Percentiles rank a stretch among this genome's conserved stretches.
These are phyloP conservation scores for Ramularia endophylla DNA, from an alignment of 2,329 filamentous ascomycete species.

Conservation along the genomic window DNA sequence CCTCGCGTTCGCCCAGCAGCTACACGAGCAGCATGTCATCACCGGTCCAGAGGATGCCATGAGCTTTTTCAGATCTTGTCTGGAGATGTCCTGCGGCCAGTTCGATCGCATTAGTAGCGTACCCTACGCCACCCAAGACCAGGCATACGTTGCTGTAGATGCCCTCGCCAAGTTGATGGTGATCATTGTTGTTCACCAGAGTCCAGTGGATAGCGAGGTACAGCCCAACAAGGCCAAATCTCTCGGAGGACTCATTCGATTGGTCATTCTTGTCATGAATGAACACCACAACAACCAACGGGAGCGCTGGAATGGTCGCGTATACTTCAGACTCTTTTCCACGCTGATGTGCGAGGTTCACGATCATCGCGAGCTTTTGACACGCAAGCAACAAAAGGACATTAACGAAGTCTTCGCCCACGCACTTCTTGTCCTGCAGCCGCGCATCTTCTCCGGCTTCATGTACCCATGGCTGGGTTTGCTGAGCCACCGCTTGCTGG, in stretches of 20 bases:
- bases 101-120: slow-evolving; percentile 66
- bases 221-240: slow-evolving; percentile 61
- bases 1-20: slow-evolving; percentile 73
- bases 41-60: slow-evolving; percentile 69
- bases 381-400: slow-evolving; percentile 39
- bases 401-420: slow-evolving; percentile 67
- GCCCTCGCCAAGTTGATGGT: slow-evolving; percentile 75
- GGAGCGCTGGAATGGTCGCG: slow-evolving; percentile 77
- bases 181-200: slow-evolving; percentile 66
- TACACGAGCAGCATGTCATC: slow-evolving; percentile 69
- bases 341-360: slow-evolving; percentile 70
- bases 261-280: slow-evolving; percentile 76
- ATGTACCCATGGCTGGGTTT: slow-evolving; percentile 78
- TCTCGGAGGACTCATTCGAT: slow-evolving; percentile 68
- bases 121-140: slow-evolving; percentile 53
- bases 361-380: slow-evolving; percentile 19
- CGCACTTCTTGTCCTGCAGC: slow-evolving; percentile 67
- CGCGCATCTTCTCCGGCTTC: slow-evolving; percentile 73
- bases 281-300: slow-evolving; percentile 76
- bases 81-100: slow-evolving; percentile 71
- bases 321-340: slow-evolving; percentile 88
- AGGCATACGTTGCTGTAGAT: slow-evolving; percentile 63
- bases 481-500: slow-evolving; percentile 76
- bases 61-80: slow-evolving; percentile 70
- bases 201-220: slow-evolving; percentile 53